Evolutionary conservation across 306 rosid genomes (phyloP).

Genomic region (Fragaria ananassa): DNA sequence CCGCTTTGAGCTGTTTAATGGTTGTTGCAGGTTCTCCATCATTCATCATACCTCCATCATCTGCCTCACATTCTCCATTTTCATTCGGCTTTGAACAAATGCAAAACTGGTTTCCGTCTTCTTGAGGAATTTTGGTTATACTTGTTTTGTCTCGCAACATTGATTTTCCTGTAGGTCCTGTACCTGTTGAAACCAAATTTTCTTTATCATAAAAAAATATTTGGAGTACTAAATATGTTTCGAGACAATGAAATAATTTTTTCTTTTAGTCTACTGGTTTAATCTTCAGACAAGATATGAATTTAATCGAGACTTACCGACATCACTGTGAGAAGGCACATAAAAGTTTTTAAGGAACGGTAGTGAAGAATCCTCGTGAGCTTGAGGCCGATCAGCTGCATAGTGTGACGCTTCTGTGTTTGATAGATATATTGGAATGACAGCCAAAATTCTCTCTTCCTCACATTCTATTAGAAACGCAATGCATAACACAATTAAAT

Average conservation of each 20-base stretch:
- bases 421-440: conserved; percentile 11
- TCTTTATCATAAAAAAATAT: background rate
- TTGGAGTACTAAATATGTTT: conserved; percentile 11
- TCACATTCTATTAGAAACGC: conserved; percentile 13
- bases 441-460: conserved; percentile 12
- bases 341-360: conserved; percentile 25
- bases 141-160: conserved; percentile 25
- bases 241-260: background rate
- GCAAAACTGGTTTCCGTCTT: conserved; percentile 29
- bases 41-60: conserved; percentile 56
- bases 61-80: conserved; percentile 48
- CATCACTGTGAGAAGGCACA: conserved; percentile 39
- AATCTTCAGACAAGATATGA: background rate
- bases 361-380: conserved; percentile 27
- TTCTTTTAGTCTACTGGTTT: background rate
- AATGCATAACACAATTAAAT: background rate
- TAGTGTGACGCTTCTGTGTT: conserved; percentile 1
- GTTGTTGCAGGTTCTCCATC: conserved; percentile 42
- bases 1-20: conserved; percentile 47
- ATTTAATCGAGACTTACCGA: conserved; percentile 31
- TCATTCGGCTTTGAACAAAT: conserved; percentile 36
- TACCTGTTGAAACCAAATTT: conserved; percentile 23
- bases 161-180: conserved; percentile 8
- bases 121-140: conserved; percentile 26
- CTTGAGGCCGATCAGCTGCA: conserved; percentile 27